Percentiles rank a stretch among this genome's conserved stretches.
Evolutionary conservation across 108 stramenopile species (phyloP).

Genomic region (Cafeteria roenbergensis): DNA sequence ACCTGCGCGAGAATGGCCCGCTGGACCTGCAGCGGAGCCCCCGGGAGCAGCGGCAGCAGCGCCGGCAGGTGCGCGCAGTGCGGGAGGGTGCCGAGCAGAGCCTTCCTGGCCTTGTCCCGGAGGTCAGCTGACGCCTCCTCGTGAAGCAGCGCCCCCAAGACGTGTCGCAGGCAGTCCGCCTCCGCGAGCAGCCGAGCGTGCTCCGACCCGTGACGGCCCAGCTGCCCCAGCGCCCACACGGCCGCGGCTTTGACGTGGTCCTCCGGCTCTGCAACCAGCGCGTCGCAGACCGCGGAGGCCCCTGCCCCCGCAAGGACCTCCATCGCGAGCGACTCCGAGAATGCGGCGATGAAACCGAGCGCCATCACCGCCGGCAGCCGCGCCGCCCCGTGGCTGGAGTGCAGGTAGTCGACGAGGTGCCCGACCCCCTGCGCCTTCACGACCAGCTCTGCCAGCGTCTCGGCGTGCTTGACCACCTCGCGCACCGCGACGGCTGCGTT

Average conservation of each 20-base stretch:
- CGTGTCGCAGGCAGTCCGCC: constrained; percentile 1
- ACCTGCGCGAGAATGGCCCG: background rate
- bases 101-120: background rate
- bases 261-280: constrained; percentile 6
- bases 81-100: background rate
- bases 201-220: background rate
- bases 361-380: constrained; percentile 12
- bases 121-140: constrained; percentile 4
- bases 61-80: background rate
- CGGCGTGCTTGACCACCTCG: constrained; percentile 3
- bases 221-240: constrained; percentile 8
- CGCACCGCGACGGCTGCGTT: background rate
- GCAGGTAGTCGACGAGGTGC: constrained; percentile 7
- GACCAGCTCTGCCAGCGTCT: constrained; percentile 2
- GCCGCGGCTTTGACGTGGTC: constrained; percentile 11
- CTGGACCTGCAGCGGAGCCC: background rate
- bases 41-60: background rate
- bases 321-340: background rate
- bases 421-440: background rate
- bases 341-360: constrained; percentile 1
- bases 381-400: background rate
- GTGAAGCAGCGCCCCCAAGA: background rate
- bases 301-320: background rate
- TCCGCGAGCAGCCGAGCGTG: constrained; percentile 4
- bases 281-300: background rate